Evolutionary conservation across 225 moss, liverwort and hornwort genomes (phyloP).

Genomic region (Bryoerythrophyllum caledonicum): DNA sequence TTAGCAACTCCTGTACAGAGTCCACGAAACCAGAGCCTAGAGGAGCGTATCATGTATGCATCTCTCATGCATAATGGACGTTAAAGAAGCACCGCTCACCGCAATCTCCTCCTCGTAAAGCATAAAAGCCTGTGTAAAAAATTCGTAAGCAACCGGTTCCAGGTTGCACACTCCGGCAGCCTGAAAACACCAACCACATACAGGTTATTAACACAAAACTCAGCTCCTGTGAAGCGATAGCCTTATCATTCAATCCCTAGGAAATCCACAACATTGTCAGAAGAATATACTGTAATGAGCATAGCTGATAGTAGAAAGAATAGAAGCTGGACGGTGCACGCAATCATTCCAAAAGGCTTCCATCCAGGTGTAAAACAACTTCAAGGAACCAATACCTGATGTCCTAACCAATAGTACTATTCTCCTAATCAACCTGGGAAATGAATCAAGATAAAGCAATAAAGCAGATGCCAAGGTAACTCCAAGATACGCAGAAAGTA

Average conservation of each 20-base stretch:
- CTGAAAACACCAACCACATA: conserved; percentile 38
- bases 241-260: background rate
- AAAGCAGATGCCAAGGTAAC: background rate
- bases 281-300: conserved; percentile 1
- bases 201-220: background rate
- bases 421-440: conserved; percentile 4
- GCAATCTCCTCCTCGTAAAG: conserved; percentile 98
- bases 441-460: conserved; percentile 17
- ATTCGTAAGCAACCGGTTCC: conserved; percentile 98
- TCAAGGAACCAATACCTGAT: too few relatives aligned
- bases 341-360: too few relatives aligned
- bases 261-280: conserved; percentile 12
- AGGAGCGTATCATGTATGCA: background rate
- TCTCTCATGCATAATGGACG: conserved; percentile 5
- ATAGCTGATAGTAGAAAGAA: conserved; percentile 8
- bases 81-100: conserved; percentile 39
- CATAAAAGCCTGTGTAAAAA: conserved; percentile 98
- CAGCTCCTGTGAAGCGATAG: background rate
- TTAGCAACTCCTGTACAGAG: conserved; percentile 1
- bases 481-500: background rate
- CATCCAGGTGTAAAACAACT: too few relatives aligned
- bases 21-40: conserved; percentile 10
- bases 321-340: conserved; percentile 3
- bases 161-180: conserved; percentile 85
- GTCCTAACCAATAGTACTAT: too few relatives aligned